Evolutionary conservation across 805 yeast genomes (phyloP).

Genomic region (Pichia kluyveri): DNA sequence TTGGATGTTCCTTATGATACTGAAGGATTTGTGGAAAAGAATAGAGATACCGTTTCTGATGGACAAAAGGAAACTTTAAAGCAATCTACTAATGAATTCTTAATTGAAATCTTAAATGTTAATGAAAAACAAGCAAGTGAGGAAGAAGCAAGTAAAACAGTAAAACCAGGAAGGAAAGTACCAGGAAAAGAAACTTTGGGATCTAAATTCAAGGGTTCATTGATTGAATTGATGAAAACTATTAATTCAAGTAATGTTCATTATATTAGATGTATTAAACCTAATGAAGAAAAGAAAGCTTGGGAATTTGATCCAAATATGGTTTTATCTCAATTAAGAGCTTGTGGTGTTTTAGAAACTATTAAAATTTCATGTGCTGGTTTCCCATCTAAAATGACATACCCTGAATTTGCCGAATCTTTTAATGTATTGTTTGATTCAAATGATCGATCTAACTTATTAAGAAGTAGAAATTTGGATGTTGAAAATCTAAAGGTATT

Average conservation of each 20-base stretch:
- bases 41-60: constrained; percentile 95
- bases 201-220: constrained; percentile 83
- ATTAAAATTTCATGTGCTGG: constrained; percentile 96
- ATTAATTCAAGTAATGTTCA: constrained; percentile 93
- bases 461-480: constrained; percentile 40
- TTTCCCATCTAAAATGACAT: constrained; percentile 93
- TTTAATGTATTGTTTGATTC: constrained; percentile 79
- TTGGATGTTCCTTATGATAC: constrained; percentile 86
- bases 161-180: constrained; percentile 26
- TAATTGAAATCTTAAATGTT: constrained; percentile 54
- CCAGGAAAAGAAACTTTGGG: constrained; percentile 88
- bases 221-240: constrained; percentile 87
- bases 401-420: constrained; percentile 84
- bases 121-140: constrained; percentile 52
- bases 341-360: constrained; percentile 97
- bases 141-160: constrained; percentile 21
- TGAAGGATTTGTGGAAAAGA: constrained; percentile 94
- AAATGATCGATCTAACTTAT: constrained; percentile 53
- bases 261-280: constrained; percentile 94
- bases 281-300: constrained; percentile 87
- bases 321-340: constrained; percentile 92
- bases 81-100: constrained; percentile 55
- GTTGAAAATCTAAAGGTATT: constrained; percentile 51
- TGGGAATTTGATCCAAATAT: constrained; percentile 94
- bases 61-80: constrained; percentile 84